Base-by-base conservation (phyloP, 2,329 filamentous ascomycete species). In the Penicillium sp. region DNA sequence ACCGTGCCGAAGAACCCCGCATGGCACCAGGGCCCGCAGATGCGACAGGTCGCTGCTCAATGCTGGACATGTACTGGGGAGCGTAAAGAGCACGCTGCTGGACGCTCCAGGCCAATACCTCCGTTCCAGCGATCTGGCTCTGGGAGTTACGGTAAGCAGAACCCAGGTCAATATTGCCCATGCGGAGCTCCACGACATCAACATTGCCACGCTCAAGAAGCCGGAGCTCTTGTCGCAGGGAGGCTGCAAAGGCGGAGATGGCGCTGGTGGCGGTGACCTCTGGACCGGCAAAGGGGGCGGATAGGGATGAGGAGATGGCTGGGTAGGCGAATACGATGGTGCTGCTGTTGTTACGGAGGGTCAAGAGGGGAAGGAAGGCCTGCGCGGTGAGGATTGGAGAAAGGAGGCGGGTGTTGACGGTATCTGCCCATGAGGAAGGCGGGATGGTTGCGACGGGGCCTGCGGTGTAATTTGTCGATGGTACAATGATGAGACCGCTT, bases 321-420 rank as follows among this genome's bases (percentile, higher is more conserved):
- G 78, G 77, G 51, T 78, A 79, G 51, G 76, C 70, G 48, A 79
- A 68, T 33, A 79, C 61, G 55, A 80, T 74, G 16, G 75, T 74
- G 69, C 75, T 78, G 51, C 78, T 80, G 49, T 78, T 82, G 70
- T 77, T 81, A 52, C 88, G 82, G 52, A 86, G 82, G 11, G 66
- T 89, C 52, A 93, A 82, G 29, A 93, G 85, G 0, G 90, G 90
- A n/a, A 98, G 82, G 77, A 98, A 95, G 52, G 90, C 85, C 76
- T 97, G 93, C 39, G 93, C 88, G 5, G 90, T 92, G 52, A 96
- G 84, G 64, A 98, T 91, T 1, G 93, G 93, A 56, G 92, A 90
- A 54, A 98, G 83, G 13, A 99, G 84, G 69, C 96, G 93, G 16
- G 91, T 93, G 74, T 97, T 96, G 73, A 98, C 87, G 33, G 92